These are phyloP conservation scores for Eutrema salsugineum DNA, from an alignment of 441 rosid genomes.

Conservation along the genomic window DNA sequence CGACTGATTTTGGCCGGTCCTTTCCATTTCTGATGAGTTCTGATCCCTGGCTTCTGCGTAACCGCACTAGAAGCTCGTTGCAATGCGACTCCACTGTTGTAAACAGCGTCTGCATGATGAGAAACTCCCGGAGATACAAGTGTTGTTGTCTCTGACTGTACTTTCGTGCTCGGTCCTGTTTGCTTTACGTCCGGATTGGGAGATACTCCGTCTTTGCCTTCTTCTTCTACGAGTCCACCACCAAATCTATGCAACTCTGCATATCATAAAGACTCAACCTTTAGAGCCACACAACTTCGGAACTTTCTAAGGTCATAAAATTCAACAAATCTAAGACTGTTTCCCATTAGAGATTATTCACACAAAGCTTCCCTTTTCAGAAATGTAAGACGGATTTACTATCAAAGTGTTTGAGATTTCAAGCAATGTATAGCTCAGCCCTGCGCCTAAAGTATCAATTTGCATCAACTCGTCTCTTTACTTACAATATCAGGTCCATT, in stretches of 20 bases:
- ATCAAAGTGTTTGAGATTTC: background rate
- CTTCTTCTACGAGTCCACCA: slow-evolving; percentile 59
- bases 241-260: slow-evolving; percentile 86
- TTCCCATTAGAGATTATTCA: too few species aligned
- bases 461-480: background rate
- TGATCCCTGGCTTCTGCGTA: slow-evolving; percentile 67
- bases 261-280: background rate
- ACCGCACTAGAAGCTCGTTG: slow-evolving; percentile 60
- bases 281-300: background rate
- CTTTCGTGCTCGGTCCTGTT: slow-evolving; percentile 51
- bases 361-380: background rate
- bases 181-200: slow-evolving; percentile 51
- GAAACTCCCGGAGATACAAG: slow-evolving; percentile 47
- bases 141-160: slow-evolving; percentile 43
- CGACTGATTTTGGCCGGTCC: slow-evolving; percentile 89
- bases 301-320: background rate
- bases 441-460: background rate
- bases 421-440: background rate
- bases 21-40: slow-evolving; percentile 81
- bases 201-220: slow-evolving; percentile 49
- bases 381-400: background rate
- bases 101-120: slow-evolving; percentile 49
- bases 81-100: slow-evolving; percentile 51
- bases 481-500: background rate
- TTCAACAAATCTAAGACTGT: background rate